Percentiles rank a stretch among this genome's conserved stretches.
These are phyloP conservation scores for Grosmannia penicillata DNA, from an alignment of 2,329 filamentous ascomycete species.

Conservation along the genomic window DNA sequence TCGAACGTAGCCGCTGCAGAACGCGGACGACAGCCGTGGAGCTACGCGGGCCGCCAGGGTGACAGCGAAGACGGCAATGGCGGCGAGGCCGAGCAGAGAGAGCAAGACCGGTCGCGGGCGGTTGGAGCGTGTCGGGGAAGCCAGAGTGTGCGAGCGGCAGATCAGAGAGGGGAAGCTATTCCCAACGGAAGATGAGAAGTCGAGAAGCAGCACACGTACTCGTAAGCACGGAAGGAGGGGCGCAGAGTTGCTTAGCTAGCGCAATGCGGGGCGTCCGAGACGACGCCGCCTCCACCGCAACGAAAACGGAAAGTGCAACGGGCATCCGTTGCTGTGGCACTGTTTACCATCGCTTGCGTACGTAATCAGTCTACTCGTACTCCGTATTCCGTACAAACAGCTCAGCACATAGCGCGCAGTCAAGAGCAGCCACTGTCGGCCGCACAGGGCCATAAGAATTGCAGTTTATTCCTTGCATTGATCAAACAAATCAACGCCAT, in stretches of 20 bases:
- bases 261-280: constrained; percentile 3
- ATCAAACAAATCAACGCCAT: constrained; percentile 1
- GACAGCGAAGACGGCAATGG: constrained; percentile 40
- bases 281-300: too few relatives aligned
- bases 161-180: neutral
- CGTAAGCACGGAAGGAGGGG: constrained; percentile 1
- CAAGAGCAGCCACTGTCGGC: too few relatives aligned
- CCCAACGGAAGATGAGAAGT: neutral
- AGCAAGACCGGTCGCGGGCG: constrained; percentile 12
- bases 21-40: constrained; percentile 37
- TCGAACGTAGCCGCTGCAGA: constrained; percentile 31
- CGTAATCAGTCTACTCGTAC: too few relatives aligned
- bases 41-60: constrained; percentile 53
- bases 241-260: constrained; percentile 1
- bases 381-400: too few relatives aligned
- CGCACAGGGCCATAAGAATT: neutral
- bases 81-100: constrained; percentile 32
- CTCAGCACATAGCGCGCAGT: too few relatives aligned
- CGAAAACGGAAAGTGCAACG: too few relatives aligned
- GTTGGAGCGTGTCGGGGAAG: constrained; percentile 15
- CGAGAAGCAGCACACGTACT: neutral
- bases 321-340: too few relatives aligned
- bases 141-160: constrained; percentile 20
- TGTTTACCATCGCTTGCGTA: too few relatives aligned
- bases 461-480: neutral